Base-by-base conservation (phyloP, 169 alveolate species). In the Plasmodium vivax region DNA sequence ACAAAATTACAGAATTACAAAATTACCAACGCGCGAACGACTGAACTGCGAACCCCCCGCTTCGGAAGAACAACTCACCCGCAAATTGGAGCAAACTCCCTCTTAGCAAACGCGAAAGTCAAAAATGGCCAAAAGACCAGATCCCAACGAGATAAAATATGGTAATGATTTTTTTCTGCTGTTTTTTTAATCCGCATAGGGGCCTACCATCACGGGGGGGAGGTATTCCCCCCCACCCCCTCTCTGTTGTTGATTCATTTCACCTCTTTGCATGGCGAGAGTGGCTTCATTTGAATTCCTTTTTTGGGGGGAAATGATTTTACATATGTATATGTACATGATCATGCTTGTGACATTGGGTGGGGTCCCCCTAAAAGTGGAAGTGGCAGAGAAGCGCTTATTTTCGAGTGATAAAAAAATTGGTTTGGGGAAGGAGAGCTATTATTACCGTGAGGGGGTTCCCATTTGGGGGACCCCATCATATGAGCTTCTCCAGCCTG, bases 121-220 rank as follows among this genome's bases (percentile, higher is more conserved):
- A 14, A 87, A 87, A 77, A 96, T 96, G 98, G 97, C 98, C 71
- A 95, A 95, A 96, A 96, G 95, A 93, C 98, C 98, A 75, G 98
- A 96, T 92, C 98, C 98, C 10, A 95, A 95, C 81, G 96, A 96
- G 88, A 93, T 96, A 43, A 96, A 93, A 73, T 94, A 96, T 87
- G 98, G 98, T 96, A 96, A 85, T 95, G 56, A 10, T 47, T 12
- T 12, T 10, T 12, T 47, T 47, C 54, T 45, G 9, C 0, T 1
- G 2, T 80, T 51, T 51, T 82, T 23, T 82, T 3, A 19, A 9
- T 82, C 32, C 34, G 6, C 32, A 68, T 27, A 68, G 27, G 23
- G 77, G 9, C 7, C 27, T 7, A 68, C n/a, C 12, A n/a, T n/a
- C 38, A 68, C n/a, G 2, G 77, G 30, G 14, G 7, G 62, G 7